Base-by-base conservation (phyloP, 148 eudicot species). In the Arctostaphylos glauca region DNA sequence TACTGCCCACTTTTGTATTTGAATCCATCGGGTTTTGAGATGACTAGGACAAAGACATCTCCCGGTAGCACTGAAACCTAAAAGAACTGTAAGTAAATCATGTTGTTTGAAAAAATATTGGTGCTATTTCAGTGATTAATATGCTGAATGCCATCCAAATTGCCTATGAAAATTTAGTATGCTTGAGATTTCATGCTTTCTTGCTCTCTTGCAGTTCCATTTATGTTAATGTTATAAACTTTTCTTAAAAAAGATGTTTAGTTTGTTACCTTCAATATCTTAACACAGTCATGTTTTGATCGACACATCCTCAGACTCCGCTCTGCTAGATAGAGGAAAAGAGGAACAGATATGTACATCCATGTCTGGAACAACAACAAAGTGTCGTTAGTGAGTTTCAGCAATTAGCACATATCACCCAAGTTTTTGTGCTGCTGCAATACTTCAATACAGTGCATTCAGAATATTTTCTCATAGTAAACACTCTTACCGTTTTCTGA, bases 1-100 rank as follows among this genome's bases (percentile, higher is more conserved):
- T 96, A 96, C 80, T 96, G 99, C 47, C 99, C 99, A 80, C 99
- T 96, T 85, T 89, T 93, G 88, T 96, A 96, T 84, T 88, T 92
- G 82, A 96, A 96, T 73, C 96, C 94, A 80, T 86, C 90, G 73
- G 99, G 97, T 85, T 93, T 96, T 52, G 96, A 83, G 94, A 94
- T 89, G 73, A 89, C 83, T 74, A 96, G 79, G 85, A 87, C 89
- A 87, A 96, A 91, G 73, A 96, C 99, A 76, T 87, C 92, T 81
- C 99, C 97, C 56, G 98, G 99, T 80, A 94, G 90, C 80, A 90
- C 91, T 25, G 95, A 86, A 53, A 86, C 95, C 98, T 95, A 87
- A 31, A 81, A 74, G 62, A 71, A 71, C 19, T 9, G 8, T 38
- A 19, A 19, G n/a, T 60, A 79, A 59, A 12, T 79, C 53, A 59